Base-by-base conservation (phyloP, 257 asterid genomes). In the Capsicum rhomboideum region DNA sequence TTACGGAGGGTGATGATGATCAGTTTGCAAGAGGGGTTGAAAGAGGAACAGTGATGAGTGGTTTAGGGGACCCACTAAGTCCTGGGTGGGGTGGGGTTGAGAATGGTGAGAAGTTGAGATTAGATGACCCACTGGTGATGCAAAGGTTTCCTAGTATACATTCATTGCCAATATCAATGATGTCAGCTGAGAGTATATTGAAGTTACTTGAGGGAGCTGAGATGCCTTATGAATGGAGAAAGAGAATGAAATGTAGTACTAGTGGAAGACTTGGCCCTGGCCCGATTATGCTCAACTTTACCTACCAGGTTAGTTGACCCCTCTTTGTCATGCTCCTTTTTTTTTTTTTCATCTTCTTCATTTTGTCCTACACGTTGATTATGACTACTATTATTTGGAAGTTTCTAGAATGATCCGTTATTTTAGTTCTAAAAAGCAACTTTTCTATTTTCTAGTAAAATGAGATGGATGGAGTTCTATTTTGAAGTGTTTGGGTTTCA, bases 31-130 rank as follows among this genome's bases (percentile, higher is more conserved):
- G 84, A 44, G 99, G 99, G 84, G 94, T 96, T 52, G 99, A 96
- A 88, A 93, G 99, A 89, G 99, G 98, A 87, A 94, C 99, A 1
- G 98, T 93, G 59, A 88, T 94, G 98, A 88, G 88, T 40, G 98
- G 97, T 8, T 63, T 94, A 83, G 99, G 98, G 91, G 99, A 96
- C 94, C 98, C 99, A 78, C 91, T 96, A 23, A 96, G 86, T 85
- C 98, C 99, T 8, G 98, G 95, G 10, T 96, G 99, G 98, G 93
- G 94, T 40, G 95, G 91, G 74, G 50, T 82, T 10, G 90, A 85
- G 17, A 91, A 91, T 37, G 97, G 95, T 16, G 98, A 96, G 90
- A 91, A 83, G 74, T 90, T 96, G 46, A 87, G 85, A 34, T 63
- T 87, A n/a, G 79, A 86, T 68, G 95, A 93, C 82, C 91, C 89